These are phyloP conservation scores for Westerdykella sp. DNA, from an alignment of 2,329 filamentous ascomycete genomes.

Conservation along the genomic window DNA sequence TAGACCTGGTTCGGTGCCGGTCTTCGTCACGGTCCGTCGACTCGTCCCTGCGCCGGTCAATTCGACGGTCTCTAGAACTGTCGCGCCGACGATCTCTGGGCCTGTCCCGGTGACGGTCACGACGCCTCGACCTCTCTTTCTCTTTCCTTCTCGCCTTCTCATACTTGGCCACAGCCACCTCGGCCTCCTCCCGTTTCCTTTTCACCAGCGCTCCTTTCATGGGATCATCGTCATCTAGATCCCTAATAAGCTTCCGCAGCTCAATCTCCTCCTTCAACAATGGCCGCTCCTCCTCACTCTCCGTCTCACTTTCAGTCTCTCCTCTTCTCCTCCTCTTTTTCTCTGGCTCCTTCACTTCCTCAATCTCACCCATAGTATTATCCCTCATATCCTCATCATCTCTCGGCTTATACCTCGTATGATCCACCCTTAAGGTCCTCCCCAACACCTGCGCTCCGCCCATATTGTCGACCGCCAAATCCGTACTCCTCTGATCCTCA, in stretches of 20 bases:
- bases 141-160: constrained; percentile 45
- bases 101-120: constrained; percentile 17
- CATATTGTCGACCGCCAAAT: constrained; percentile 92
- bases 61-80: too few species aligned
- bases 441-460: constrained; percentile 79
- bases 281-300: constrained; percentile 48
- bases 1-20: too few species aligned
- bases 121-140: constrained; percentile 35
- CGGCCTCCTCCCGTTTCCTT: constrained; percentile 85
- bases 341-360: constrained; percentile 40
- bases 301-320: constrained; percentile 41
- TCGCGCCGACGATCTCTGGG: constrained; percentile 15
- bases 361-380: constrained; percentile 54
- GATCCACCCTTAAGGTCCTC: constrained; percentile 78
- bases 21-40: too few species aligned
- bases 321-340: constrained; percentile 38
- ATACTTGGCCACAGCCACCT: constrained; percentile 57
- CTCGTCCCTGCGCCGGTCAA: too few species aligned
- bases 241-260: constrained; percentile 63
- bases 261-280: constrained; percentile 77
- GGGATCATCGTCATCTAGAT: constrained; percentile 91
- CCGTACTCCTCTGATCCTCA: constrained; percentile 93
- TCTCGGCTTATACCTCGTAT: constrained; percentile 81
- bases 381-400: constrained; percentile 66
- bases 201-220: constrained; percentile 91